Base-by-base conservation (phyloP, 805 yeast species). In the Ascoidea asiatica region DNA sequence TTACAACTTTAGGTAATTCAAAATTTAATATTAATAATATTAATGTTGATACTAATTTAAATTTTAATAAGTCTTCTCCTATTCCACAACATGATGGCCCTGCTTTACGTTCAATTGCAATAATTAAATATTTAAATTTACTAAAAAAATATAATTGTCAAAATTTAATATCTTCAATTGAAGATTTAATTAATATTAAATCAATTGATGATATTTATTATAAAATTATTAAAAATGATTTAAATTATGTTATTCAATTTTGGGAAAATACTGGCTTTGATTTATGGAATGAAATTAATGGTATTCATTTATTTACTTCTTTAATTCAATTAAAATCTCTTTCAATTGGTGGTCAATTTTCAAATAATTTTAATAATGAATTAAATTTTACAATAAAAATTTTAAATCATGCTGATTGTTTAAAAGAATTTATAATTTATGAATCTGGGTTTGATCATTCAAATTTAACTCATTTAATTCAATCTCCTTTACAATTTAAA, bases 1-100 rank as follows among this genome's bases (percentile, higher is more conserved):
- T 72, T 40, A 61, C 61, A 6, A 87, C 85, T 1, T 65, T 89
- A 35, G 97, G 97, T 2, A 97, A 90, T 58, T 97, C 97, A 5
- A 90, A 90, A 59, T 90, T 82, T 56, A 59, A 70, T 57, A 75
- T 79, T 4, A 73, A 86, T 56, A 79, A 81, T 20, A 53, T 75
- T 0, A 67, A 83, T 1, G 90, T 82, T 54, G 58, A 60, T 5
- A 79, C 65, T 2, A 59, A 65, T 35, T 90, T 97, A 97, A 97
- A n/a, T n/a, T n/a, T n/a, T n/a, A n/a, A n/a, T n/a, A n/a, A n/a
- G n/a, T n/a, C n/a, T n/a, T n/a, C n/a, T n/a, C n/a, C 97, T 2
- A 69, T 97, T 52, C 97, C 97, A 1, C 97, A 90, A 62, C 73
- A 87, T 48, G 97, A 90, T 59, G 97, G 97, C 0, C 95, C 97